Evolutionary conservation across 2,329 filamentous ascomycete species (phyloP), one percentile per base, ranked within the genome.

Genomic region (Lachnellula suecica): DNA sequence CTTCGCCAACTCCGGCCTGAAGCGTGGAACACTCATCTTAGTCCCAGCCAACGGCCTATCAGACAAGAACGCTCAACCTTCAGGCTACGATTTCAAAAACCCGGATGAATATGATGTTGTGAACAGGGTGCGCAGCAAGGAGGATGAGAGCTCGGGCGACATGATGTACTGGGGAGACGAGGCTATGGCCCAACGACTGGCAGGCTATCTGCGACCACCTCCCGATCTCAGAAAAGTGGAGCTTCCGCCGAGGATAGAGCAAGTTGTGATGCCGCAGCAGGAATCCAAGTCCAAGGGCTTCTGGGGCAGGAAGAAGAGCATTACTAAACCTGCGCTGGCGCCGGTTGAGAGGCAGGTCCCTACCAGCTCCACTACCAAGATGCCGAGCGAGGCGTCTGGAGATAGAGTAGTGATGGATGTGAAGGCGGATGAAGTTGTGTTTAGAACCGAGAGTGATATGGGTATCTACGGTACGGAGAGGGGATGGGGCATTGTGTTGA

Each of bases 371-470:
- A 38, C 35, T 19, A 48, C 24, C 1, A 41, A 45, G 31, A 23
- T 25, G 17, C 42, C 40, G 17, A 41, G 19, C 19, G 24, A 22
- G 27, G 52, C 46, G 29, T 38, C 13, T 41, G 53, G 43, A 24
- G 59, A 62, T 37, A 54, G 49, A 20, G 60, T 64, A 0, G 25
- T 51, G 13, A 61, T 67, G 58, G 48, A 59, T 31, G 60, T 68
- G 2, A 53, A 52, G 34, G 62, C 59, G 2, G 63, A 67, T 44
- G 79, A 82, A 45, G 73, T 74, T 2, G 76, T 82, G 3, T 81
- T 85, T 66, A 79, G 83, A 52, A 89, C 85, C 66, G 70, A 95
- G 56, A 85, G 83, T 64, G 88, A 87, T 1, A 74, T 89, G 38
- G 89, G 85, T 5, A 83, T 96, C 24, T 63, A 59, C 42, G 62